These are phyloP conservation scores for Gomphus bonarii DNA, from an alignment of 1,284 basidiomycete species.

Conservation along the genomic window DNA sequence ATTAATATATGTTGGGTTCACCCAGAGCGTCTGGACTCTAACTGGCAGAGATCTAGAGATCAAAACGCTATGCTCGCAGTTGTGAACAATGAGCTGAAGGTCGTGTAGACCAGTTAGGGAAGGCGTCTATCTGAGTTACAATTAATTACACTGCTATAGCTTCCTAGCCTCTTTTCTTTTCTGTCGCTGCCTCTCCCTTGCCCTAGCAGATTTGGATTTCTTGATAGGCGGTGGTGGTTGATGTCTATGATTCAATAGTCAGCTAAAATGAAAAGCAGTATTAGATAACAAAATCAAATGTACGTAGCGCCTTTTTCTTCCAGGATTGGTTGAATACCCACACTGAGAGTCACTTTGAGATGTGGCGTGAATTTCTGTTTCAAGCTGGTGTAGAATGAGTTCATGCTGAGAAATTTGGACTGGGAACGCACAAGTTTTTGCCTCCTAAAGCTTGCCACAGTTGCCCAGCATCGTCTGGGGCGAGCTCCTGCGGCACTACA, in stretches of 20 bases:
- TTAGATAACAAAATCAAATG: constrained; percentile 16
- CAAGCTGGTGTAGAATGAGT: constrained; percentile 30
- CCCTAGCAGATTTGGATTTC: constrained; percentile 10
- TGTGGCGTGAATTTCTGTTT: constrained; percentile 58
- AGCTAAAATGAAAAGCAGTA: neutral
- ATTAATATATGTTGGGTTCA: neutral
- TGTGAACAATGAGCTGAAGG: constrained; percentile 4
- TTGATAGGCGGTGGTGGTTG: constrained; percentile 4
- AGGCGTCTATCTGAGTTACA: constrained; percentile 9
- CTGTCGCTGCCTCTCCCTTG: constrained; percentile 5
- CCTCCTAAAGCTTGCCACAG: constrained; percentile 26
- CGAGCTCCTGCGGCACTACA: constrained; percentile 25
- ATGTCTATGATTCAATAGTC: neutral
- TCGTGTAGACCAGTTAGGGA: neutral
- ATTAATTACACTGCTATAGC: neutral
- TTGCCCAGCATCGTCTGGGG: constrained; percentile 13
- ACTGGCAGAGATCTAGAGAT: neutral
- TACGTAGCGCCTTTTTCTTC: constrained; percentile 41
- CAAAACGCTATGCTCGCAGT: neutral
- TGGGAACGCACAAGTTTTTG: constrained; percentile 43
- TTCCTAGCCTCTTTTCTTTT: constrained; percentile 1
- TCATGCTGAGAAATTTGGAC: neutral
- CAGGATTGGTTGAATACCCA: constrained; percentile 34
- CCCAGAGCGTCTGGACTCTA: neutral
- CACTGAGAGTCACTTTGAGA: constrained; percentile 64